Evolutionary conservation across 495 filamentous ascomycete genomes (phyloP), one percentile per base, ranked within the genome.

Genomic region (Glarea lozoyensis): DNA sequence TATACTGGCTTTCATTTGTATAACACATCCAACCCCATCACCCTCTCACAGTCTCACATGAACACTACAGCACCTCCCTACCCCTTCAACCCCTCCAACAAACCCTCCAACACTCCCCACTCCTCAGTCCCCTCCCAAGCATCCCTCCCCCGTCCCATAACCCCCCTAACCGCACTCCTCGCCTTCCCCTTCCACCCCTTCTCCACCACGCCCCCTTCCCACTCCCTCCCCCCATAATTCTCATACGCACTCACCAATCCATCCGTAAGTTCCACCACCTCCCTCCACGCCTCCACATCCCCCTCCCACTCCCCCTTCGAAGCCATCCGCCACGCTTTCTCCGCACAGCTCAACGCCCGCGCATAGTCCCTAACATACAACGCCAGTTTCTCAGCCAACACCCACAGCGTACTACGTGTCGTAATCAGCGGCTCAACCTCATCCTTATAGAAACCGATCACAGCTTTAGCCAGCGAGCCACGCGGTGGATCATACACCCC

Each of bases 181-280:
- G 86, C 82, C 74, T 96, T 97, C 40, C 85, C 86, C 56, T 76
- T 83, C 92, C 92, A 97, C 57, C 67, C 72, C 36, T 62, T 65
- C 25, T 76, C 79, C 21, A 86, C 61, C 50, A 68, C 52, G 58
- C 61, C 36, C 48, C 62, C 62, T 10, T 59, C 67, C 45, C 61
- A 54, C 57, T 72, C 65, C 57, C 52, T 62, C 19, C 49, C 60
- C 0, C 82, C 83, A 42, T 81, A 69, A 50, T 72, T 79, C 63
- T 84, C 76, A 60, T 82, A 77, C 38, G 77, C 65, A 41, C 76
- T 75, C 0, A 81, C 78, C 29, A 86, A 50, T 46, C 82, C 70
- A 18, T 79, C 67, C 13, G 82, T 86, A 21, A 75, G 63, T 46
- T 76, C 70, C 1, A 84, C 81, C 0, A 84, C 72, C 11, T 55